phyloP scores from a whole-genome alignment of 805 yeast species.

The Saccharomycopsis guyanensis region DNA sequence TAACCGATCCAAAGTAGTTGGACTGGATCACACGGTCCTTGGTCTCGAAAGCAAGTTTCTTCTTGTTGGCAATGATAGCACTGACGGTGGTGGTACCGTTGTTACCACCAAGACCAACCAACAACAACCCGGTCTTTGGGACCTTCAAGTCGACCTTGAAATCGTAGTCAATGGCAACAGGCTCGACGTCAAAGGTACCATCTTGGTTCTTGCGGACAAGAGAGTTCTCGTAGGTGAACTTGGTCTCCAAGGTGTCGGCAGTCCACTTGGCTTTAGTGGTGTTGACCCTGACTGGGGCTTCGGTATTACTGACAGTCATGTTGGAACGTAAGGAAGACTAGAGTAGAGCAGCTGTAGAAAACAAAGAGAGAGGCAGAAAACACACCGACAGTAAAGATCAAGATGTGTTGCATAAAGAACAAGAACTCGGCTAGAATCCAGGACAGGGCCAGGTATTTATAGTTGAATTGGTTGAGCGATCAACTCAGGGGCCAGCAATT shows the following conservation, averaged over 20 bases:
- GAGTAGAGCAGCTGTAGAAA: neutral
- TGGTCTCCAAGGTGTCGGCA: constrained; percentile 34
- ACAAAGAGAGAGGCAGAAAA: neutral
- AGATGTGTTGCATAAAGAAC: neutral
- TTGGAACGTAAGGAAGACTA: neutral
- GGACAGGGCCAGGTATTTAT: too few relatives aligned
- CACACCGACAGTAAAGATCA: neutral
- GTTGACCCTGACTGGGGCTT: constrained; percentile 27
- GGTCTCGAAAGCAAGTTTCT: constrained; percentile 68
- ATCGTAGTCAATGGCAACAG: constrained; percentile 65
- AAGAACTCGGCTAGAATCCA: neutral
- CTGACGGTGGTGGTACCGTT: constrained; percentile 90
- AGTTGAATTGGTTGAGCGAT: too few relatives aligned
- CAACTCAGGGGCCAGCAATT: too few relatives aligned
- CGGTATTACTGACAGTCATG: neutral
- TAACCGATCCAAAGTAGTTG: constrained; percentile 90
- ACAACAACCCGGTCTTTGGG: constrained; percentile 81
- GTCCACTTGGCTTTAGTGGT: constrained; percentile 33
- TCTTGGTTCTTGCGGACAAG: constrained; percentile 27
- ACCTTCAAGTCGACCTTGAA: constrained; percentile 77
- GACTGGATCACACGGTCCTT: constrained; percentile 69
- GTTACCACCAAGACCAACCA: constrained; percentile 95
- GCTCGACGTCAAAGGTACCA: constrained; percentile 38
- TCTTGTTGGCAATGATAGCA: constrained; percentile 77
- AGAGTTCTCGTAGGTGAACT: constrained; percentile 40